Evolutionary conservation across 2,329 filamentous ascomycete genomes (phyloP), one percentile per base, ranked within the genome.

Genomic region (Trichoderma citrinoviride): DNA sequence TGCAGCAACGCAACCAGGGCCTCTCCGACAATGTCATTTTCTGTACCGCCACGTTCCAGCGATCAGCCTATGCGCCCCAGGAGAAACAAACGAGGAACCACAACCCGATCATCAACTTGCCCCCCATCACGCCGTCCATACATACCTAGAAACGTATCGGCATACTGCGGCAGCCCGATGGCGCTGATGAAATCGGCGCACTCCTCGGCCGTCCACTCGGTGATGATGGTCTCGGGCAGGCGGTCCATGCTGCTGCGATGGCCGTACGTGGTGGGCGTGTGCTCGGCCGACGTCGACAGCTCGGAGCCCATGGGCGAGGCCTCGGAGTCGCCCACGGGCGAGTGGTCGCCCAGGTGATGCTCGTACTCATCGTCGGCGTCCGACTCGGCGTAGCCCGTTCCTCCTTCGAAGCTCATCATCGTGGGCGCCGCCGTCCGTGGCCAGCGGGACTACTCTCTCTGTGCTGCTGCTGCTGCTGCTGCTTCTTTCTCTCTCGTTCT

Each of bases 11-110:
- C 92, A 65, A 97, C 87, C 68, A 99, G 82, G 60, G 92, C 94
- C 76, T 98, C 93, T 69, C 95, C 95, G 43, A 93, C 90, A 71
- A 99, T 96, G 68, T 92, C 93, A 74, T 99, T 96, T 73, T 97
- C 95, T 95, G 76, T 60, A 64, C 33, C 46, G 54, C 27, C 27
- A 46, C 65, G 72, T 70, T 74, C 69, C 44, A 37, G 25, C 52
- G 27, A 43, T 66, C 56, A 66, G 65, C 50, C 15, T 52, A 25
- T 5, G 19, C 33, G 14, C 54, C 41, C 21, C 29, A 47, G 8
- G 6, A n/a, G n/a, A 29, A 33, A 7, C 3, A 37, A 41, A 25
- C 33, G 7, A 14, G 25, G 2, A 46, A 43, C 29, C 29, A 33
- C 41, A 21, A 43, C 23, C 14, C 23, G 6, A 10, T 23, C 37